Evolutionary conservation across 2,329 filamentous ascomycete species (phyloP).

Genomic region (Diplodia sapinea): DNA sequence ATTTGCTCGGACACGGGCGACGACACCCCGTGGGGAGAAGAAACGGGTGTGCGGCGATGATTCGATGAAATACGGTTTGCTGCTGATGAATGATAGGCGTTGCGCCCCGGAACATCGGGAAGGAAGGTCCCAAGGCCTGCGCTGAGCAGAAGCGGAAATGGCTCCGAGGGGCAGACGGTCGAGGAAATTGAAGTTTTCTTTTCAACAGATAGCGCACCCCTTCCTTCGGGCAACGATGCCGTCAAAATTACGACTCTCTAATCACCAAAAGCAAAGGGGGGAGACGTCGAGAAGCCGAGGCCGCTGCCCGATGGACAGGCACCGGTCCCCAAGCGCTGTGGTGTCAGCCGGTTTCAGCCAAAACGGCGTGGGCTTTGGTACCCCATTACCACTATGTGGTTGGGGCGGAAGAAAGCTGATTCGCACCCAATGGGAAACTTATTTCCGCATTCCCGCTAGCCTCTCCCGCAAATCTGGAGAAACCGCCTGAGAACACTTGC

Average conservation of each 20-base stretch:
- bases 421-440: not conserved
- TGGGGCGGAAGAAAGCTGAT: not conserved
- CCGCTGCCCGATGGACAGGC: not conserved
- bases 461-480: not conserved
- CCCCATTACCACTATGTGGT: not conserved
- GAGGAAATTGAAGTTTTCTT: not conserved
- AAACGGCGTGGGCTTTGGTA: not conserved
- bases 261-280: not conserved
- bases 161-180: not conserved
- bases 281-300: not conserved
- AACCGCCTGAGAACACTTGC: not conserved
- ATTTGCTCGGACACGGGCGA: not conserved
- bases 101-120: not conserved
- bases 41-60: not conserved
- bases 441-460: conserved; percentile 2
- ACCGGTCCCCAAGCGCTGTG: not conserved
- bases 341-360: not conserved
- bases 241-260: not conserved
- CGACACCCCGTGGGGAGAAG: not conserved
- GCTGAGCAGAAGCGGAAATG: not conserved
- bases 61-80: not conserved
- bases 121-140: not conserved
- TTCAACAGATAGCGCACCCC: not conserved
- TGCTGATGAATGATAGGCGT: not conserved
- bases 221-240: not conserved